Conservation (phyloP, 441 rosid species). For the Sinapis alba region DNA sequence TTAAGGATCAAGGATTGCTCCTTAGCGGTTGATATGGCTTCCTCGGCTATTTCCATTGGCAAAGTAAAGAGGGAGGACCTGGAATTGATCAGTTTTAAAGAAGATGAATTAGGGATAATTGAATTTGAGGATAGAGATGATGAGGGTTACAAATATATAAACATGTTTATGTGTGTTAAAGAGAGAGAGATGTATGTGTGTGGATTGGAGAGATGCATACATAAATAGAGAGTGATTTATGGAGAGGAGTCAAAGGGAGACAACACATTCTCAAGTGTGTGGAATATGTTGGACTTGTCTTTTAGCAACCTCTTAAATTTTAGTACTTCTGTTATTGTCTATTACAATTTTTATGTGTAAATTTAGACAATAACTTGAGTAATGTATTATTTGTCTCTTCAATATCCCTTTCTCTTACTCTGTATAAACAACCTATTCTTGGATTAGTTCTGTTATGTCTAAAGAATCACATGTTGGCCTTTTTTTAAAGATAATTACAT, state of each 20-base stretch:
- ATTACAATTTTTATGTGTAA: slow-evolving; percentile 37
- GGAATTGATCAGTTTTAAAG: not conserved
- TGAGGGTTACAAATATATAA: slow-evolving; percentile 22
- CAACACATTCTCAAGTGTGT: slow-evolving; percentile 47
- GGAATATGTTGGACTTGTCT: slow-evolving; percentile 37
- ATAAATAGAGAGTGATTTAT: slow-evolving; percentile 50
- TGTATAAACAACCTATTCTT: slow-evolving; percentile 17
- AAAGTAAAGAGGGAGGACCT: slow-evolving; percentile 26
- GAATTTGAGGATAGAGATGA: slow-evolving; percentile 25
- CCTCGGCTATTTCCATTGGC: slow-evolving; percentile 56
- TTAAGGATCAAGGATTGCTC: slow-evolving; percentile 52
- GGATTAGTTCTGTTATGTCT: slow-evolving; percentile 17
- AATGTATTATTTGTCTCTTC: slow-evolving; percentile 20
- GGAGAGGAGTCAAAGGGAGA: slow-evolving; percentile 49
- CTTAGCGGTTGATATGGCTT: slow-evolving; percentile 36
- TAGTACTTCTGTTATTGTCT: slow-evolving; percentile 42
- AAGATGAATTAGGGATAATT: slow-evolving; percentile 11
- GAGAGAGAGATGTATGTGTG: slow-evolving; percentile 24
- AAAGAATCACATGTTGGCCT: slow-evolving; percentile 16
- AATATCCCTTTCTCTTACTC: slow-evolving; percentile 24
- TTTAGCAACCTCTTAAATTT: slow-evolving; percentile 37
- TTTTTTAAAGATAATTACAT: not conserved
- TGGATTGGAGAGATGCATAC: slow-evolving; percentile 34
- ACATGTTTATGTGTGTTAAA: slow-evolving; percentile 20
- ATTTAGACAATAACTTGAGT: slow-evolving; percentile 40